These are phyloP conservation scores for Pilasporangium apinafurcum DNA, from an alignment of 352 stramenopile genomes.

Conservation along the genomic window DNA sequence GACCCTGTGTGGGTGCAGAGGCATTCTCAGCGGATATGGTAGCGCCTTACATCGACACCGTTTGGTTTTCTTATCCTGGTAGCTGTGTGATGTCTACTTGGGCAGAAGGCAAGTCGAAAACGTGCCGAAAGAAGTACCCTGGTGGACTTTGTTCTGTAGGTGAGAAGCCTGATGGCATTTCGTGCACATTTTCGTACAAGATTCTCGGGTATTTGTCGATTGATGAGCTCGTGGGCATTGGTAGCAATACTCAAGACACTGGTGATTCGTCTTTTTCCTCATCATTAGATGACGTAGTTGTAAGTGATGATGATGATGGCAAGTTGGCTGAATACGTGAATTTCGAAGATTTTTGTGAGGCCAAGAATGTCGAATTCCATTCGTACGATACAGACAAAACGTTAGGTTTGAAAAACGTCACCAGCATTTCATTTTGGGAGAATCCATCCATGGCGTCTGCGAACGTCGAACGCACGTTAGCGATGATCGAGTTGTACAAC, in stretches of 20 bases:
- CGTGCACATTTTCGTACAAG: conserved; percentile 56
- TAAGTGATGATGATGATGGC: neutral
- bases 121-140: conserved; percentile 21
- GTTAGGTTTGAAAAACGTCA: conserved; percentile 36
- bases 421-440: conserved; percentile 53
- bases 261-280: too few relatives aligned
- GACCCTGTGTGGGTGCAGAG: conserved; percentile 51
- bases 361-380: conserved; percentile 44
- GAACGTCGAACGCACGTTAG: conserved; percentile 40
- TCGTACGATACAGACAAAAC: conserved; percentile 42
- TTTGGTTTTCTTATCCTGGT: conserved; percentile 73
- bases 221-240: conserved; percentile 71
- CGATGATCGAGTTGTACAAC: conserved; percentile 59
- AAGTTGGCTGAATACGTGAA: conserved; percentile 16
- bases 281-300: too few relatives aligned
- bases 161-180: conserved; percentile 39
- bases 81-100: conserved; percentile 54
- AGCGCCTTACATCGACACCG: conserved; percentile 52
- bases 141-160: conserved; percentile 59
- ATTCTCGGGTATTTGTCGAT: conserved; percentile 52
- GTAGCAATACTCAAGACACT: neutral
- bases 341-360: conserved; percentile 44
- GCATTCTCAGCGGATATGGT: conserved; percentile 46
- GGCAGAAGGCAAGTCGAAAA: conserved; percentile 29
- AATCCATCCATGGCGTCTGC: conserved; percentile 33